Evolutionary conservation across 2,329 filamentous ascomycete genomes (phyloP).

Genomic region (Paecilomyces dactylethromorphus): DNA sequence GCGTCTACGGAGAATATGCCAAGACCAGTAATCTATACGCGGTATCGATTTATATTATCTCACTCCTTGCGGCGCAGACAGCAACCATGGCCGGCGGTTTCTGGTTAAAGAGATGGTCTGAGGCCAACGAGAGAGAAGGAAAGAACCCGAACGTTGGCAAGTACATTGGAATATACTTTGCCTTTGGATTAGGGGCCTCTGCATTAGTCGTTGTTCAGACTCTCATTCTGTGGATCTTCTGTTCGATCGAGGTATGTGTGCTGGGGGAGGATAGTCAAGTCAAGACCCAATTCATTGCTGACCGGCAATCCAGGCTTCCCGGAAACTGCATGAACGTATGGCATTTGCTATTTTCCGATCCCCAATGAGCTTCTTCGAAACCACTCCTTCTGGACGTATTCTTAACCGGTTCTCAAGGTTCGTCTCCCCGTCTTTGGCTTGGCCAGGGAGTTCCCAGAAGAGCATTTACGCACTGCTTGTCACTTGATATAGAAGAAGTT

Average conservation of each 20-base stretch:
- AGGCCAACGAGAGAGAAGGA: slow-evolving; percentile 62
- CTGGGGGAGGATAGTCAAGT: not conserved
- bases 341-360: slow-evolving; percentile 94
- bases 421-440: slow-evolving; percentile 19
- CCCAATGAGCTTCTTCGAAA: slow-evolving; percentile 98
- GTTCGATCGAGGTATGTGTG: slow-evolving; percentile 78
- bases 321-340: slow-evolving; percentile 96
- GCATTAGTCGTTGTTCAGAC: slow-evolving; percentile 84
- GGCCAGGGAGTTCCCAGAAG: too few species aligned
- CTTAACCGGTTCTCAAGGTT: slow-evolving; percentile 92
- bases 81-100: slow-evolving; percentile 76
- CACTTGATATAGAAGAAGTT: not conserved
- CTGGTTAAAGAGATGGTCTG: slow-evolving; percentile 93
- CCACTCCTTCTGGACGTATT: slow-evolving; percentile 91
- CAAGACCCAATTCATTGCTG: slow-evolving; percentile 3
- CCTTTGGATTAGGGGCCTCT: slow-evolving; percentile 82
- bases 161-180: slow-evolving; percentile 93
- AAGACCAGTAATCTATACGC: slow-evolving; percentile 87
- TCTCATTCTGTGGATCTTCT: slow-evolving; percentile 97
- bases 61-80: slow-evolving; percentile 73
- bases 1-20: slow-evolving; percentile 89
- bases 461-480: not conserved
- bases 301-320: slow-evolving; percentile 58
- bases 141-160: slow-evolving; percentile 73
- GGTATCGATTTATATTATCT: slow-evolving; percentile 70